A percentile compares a stretch with the other conserved stretches of the same genome.
Conservation (phyloP, 2,329 filamentous ascomycete genomes). For the Berkeleyomyces rouxiae region DNA sequence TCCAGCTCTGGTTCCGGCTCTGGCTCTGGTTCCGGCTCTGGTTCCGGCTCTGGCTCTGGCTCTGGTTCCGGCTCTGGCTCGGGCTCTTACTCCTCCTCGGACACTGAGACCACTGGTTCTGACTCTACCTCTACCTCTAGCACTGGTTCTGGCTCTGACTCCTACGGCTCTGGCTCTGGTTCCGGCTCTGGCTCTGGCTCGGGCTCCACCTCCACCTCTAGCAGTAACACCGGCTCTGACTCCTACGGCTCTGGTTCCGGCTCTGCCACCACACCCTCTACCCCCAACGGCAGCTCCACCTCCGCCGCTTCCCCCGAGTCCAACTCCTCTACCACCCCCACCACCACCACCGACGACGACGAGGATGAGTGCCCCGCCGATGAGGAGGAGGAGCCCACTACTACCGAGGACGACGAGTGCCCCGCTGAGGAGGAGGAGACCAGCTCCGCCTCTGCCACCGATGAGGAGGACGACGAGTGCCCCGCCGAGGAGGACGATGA, state of each 20-base stretch:
- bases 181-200: neutral
- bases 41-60: neutral
- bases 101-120: neutral
- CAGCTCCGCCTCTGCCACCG: neutral
- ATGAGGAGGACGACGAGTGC: neutral
- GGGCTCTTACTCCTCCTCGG: too few relatives aligned
- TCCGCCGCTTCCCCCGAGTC: neutral
- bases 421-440: slow-evolving; percentile 1
- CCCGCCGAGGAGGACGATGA: neutral
- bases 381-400: slow-evolving; percentile 1
- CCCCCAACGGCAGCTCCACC: neutral
- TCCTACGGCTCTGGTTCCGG: neutral
- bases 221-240: neutral
- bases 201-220: neutral
- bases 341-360: neutral
- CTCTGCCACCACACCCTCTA: neutral
- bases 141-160: neutral
- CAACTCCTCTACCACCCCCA: neutral
- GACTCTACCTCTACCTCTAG: neutral
- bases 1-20: neutral
- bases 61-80: neutral
- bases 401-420: neutral
- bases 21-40: neutral
- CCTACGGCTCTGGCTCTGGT: neutral
- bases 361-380: neutral